Evolutionary conservation across 495 filamentous ascomycete species (phyloP), one percentile per base, ranked within the genome.

Genomic region (Talaromyces trachyspermus): DNA sequence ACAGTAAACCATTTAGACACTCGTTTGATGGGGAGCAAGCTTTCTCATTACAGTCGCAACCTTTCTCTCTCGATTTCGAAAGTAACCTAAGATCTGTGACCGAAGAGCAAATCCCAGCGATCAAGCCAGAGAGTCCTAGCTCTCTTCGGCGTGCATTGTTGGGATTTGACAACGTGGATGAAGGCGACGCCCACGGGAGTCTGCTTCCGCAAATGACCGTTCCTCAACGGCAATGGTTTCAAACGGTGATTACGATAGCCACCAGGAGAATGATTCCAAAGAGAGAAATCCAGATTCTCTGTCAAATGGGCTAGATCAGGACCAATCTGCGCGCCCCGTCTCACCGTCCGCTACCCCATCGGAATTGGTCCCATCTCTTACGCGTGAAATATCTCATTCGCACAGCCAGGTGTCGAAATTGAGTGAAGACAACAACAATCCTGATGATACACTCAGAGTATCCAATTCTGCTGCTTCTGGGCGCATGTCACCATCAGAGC

Each of bases 31-130:
- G n/a, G 14, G n/a, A 26, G 2, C 24, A 36, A 29, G 18, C 18
- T 4, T 46, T 46, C 29, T 22, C 32, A 29, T 23, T 17, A 9
- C 44, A 46, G 23, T 10, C 44, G 7, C 44, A 30, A 3, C 22
- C 44, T 10, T 24, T 46, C 5, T 46, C 44, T 25, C 25, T 29
- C 17, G 44, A 46, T 33, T 46, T 33, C 17, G 44, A 30, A 1
- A 20, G 7, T n/a, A n/a, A 29, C n/a, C 19, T 46, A 18, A 37
- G 23, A 17, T 17, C 44, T 2, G 7, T 46, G 5, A 15, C 15
- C 2, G 44, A 46, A 18, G 30, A 29, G 5, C 12, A 35, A 14
- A 24, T 4, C 17, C 11, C 18, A 22, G 20, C 20, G 3, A 24
- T 36, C 9, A 9, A 5, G 12, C 15, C n/a, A 7, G 26, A 17